Evolutionary conservation across 2,329 filamentous ascomycete genomes (phyloP), one percentile per base, ranked within the genome.

Genomic region (Pestalotiopsis sp.): DNA sequence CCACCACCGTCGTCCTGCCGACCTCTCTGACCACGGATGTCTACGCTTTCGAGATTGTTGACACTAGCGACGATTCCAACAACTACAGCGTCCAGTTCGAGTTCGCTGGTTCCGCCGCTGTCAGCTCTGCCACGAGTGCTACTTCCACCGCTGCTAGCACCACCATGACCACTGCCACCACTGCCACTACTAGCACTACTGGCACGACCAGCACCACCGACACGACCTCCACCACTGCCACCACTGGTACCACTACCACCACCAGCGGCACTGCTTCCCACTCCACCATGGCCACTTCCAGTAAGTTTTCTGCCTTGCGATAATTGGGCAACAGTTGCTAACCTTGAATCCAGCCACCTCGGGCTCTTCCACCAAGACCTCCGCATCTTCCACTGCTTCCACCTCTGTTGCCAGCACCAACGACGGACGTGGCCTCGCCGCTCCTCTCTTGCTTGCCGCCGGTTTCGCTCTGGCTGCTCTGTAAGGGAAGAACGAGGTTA

Each of bases 41-140:
- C 39, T 86, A 86, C 72, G 83, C 84, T 70, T 79, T 86, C 72
- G 77, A 81, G 77, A 84, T 86, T 73, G 70, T 67, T 36, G 64
- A 66, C 56, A 41, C 31, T n/a, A 83, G 86, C 72, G 74, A 73
- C 41, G 74, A 73, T 39, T 75, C 77, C 13, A 70, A 75, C 75
- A 86, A 86, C 83, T 86, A 82, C 81, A 82, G 80, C 73, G 4
- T 68, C 13, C 78, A 78, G 75, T 86, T 84, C 76, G 14, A 70
- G 7, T 72, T 82, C 64, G 23, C 64, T 17, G 80, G 80, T 58
- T 73, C 72, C 27, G 65, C 66, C 68, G 67, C 69, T 41, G 67
- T 74, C 70, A 72, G 67, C 69, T 68, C 73, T 31, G 70, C 66
- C 62, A 69, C 67, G 39, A 66, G 27, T 31, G 27, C 27, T 31